phyloP scores from a whole-genome alignment of 306 rosid species.

The Morella rubra region DNA sequence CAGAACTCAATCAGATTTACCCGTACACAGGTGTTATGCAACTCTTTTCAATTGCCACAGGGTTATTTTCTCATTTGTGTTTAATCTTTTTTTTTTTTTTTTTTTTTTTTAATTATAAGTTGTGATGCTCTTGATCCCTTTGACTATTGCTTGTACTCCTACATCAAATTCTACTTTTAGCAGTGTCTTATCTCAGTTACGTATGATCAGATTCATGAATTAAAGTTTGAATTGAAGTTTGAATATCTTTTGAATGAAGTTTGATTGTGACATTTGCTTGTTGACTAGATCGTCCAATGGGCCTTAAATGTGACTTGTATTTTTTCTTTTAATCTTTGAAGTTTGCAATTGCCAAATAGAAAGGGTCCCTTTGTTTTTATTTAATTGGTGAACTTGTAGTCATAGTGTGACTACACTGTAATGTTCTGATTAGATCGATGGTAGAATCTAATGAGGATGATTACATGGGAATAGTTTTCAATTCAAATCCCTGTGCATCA shows the following conservation, averaged over 20 bases:
- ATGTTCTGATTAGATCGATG: too few species aligned
- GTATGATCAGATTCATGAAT: not conserved
- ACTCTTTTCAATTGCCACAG: conserved; percentile 15
- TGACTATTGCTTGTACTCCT: not conserved
- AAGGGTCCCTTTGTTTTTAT: not conserved
- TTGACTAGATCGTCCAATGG: not conserved
- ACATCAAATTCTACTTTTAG: not conserved
- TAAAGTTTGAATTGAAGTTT: not conserved
- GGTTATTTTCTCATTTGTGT: conserved; percentile 3
- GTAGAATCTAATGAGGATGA: too few species aligned
- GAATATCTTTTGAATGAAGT: too few species aligned
- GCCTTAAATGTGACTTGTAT: not conserved
- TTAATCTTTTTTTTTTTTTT: not conserved
- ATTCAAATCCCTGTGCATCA: too few species aligned
- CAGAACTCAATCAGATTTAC: conserved; percentile 93
- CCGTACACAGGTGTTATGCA: conserved; percentile 72
- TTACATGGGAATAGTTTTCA: too few species aligned
- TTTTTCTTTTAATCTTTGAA: too few species aligned
- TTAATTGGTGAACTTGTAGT: not conserved
- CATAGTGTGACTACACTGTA: too few species aligned
- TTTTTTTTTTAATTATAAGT: not conserved
- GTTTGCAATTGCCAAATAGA: not conserved
- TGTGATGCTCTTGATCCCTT: not conserved
- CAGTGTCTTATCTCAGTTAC: not conserved
- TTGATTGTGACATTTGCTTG: not conserved